These are phyloP conservation scores for Talinum fruticosum DNA, from an alignment of 148 eudicot species.

Conservation along the genomic window DNA sequence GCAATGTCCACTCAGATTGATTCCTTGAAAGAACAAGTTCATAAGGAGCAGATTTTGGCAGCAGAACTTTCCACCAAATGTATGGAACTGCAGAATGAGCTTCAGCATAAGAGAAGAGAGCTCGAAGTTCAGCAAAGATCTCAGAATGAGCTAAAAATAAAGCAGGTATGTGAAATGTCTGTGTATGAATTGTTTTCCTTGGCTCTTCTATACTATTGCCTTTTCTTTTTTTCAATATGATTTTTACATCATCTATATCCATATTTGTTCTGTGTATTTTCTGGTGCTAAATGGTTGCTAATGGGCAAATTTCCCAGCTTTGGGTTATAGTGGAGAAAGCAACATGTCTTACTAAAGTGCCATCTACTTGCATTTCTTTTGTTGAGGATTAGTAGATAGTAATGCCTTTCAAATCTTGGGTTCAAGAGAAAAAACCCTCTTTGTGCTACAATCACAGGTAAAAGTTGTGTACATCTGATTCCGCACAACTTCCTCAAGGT, in stretches of 20 bases:
- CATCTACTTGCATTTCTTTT: not conserved
- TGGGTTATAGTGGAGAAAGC: not conserved
- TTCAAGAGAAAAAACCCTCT: not conserved
- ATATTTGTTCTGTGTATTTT: not conserved
- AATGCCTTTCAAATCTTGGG: not conserved
- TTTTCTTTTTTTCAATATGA: not conserved
- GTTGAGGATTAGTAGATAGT: not conserved
- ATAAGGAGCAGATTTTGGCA: slow-evolving; percentile 37
- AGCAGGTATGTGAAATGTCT: slow-evolving; percentile 54
- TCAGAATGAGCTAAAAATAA: slow-evolving; percentile 37
- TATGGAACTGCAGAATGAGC: slow-evolving; percentile 35
- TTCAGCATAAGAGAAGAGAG: slow-evolving; percentile 32
- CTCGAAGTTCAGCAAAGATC: slow-evolving; percentile 31
- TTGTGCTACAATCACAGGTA: too few relatives aligned
- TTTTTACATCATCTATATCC: not conserved
- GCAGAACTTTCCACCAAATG: slow-evolving; percentile 34
- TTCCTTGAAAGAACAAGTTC: slow-evolving; percentile 35
- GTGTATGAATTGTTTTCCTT: not conserved
- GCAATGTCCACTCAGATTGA: slow-evolving; percentile 26
- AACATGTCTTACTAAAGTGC: not conserved
- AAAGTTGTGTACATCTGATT: too few relatives aligned
- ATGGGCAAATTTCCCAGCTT: not conserved
- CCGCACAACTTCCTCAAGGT: not conserved
- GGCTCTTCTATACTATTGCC: not conserved
- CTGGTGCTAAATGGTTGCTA: not conserved